Conservation (phyloP, 2,329 filamentous ascomycete genomes). For the Myrmaecium sp. region DNA sequence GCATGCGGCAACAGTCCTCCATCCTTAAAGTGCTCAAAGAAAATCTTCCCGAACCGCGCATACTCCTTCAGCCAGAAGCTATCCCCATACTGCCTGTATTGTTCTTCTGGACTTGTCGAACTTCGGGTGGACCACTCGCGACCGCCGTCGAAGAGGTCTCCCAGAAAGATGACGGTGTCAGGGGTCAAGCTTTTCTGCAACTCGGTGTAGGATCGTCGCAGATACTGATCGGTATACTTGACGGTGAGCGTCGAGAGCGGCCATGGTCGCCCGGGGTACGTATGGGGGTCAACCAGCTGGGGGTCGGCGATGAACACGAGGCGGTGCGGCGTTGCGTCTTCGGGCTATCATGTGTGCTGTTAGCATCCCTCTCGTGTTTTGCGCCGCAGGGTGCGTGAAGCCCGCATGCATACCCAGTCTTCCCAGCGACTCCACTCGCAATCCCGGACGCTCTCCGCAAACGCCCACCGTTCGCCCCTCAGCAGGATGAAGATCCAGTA, state of each 20-base stretch:
- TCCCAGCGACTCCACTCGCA: conserved; percentile 87
- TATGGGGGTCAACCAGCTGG: conserved; percentile 83
- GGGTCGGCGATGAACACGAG: conserved; percentile 77
- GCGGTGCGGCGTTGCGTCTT: conserved; percentile 63
- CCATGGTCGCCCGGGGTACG: conserved; percentile 75
- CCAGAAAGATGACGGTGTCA: conserved; percentile 78
- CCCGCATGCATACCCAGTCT: conserved; percentile 51
- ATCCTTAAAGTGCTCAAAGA: conserved; percentile 52
- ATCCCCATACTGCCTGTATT: conserved; percentile 61
- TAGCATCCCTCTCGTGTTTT: conserved; percentile 4
- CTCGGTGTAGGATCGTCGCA: conserved; percentile 64
- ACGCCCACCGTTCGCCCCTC: conserved; percentile 73
- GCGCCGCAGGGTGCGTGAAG: background rate
- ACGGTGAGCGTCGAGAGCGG: conserved; percentile 50
- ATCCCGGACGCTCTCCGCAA: conserved; percentile 48
- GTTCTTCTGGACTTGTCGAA: conserved; percentile 40
- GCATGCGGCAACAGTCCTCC: conserved; percentile 36
- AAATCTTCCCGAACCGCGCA: conserved; percentile 68
- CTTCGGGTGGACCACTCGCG: conserved; percentile 71
- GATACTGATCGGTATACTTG: conserved; percentile 74
- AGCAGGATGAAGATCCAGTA: conserved; percentile 65
- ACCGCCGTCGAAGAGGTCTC: conserved; percentile 89
- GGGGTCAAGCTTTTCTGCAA: conserved; percentile 64
- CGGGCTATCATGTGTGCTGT: conserved; percentile 41
- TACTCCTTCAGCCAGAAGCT: conserved; percentile 81